Conservation (phyloP, 2,329 filamentous ascomycete genomes). For the Cladophialophora psammophila region DNA sequence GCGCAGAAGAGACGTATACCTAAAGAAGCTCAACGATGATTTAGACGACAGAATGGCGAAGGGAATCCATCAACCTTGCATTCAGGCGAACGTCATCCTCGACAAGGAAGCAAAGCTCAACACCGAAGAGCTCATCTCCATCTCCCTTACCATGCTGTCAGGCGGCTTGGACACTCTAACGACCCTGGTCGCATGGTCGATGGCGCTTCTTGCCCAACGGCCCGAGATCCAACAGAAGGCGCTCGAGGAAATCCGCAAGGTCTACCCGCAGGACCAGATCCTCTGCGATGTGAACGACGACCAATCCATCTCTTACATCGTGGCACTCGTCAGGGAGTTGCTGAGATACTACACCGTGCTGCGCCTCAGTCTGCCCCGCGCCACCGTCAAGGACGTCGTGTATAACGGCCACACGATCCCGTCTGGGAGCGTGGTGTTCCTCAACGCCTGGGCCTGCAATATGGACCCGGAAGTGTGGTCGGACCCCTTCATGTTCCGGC, state of each 20-base stretch:
- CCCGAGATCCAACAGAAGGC: constrained; percentile 70
- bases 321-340: constrained; percentile 69
- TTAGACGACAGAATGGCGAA: constrained; percentile 68
- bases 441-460: constrained; percentile 74
- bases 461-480: constrained; percentile 67
- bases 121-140: constrained; percentile 68
- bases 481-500: constrained; percentile 66
- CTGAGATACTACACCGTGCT: constrained; percentile 70
- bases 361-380: constrained; percentile 67
- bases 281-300: constrained; percentile 69
- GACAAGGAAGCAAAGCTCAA: constrained; percentile 70
- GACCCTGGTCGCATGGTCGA: constrained; percentile 70
- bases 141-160: constrained; percentile 72
- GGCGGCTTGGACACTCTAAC: constrained; percentile 73
- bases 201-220: constrained; percentile 65
- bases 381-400: constrained; percentile 65
- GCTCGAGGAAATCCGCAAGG: constrained; percentile 61
- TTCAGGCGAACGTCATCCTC: constrained; percentile 71
- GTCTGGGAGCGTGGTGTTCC: constrained; percentile 68
- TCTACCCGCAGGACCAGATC: constrained; percentile 57
- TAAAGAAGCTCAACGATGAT: constrained; percentile 64
- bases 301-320: constrained; percentile 69
- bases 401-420: constrained; percentile 67
- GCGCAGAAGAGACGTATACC: constrained; percentile 66
- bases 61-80: constrained; percentile 68